These are phyloP conservation scores for Neofusicoccum ribis DNA, from an alignment of 2,329 filamentous ascomycete species.

Conservation along the genomic window DNA sequence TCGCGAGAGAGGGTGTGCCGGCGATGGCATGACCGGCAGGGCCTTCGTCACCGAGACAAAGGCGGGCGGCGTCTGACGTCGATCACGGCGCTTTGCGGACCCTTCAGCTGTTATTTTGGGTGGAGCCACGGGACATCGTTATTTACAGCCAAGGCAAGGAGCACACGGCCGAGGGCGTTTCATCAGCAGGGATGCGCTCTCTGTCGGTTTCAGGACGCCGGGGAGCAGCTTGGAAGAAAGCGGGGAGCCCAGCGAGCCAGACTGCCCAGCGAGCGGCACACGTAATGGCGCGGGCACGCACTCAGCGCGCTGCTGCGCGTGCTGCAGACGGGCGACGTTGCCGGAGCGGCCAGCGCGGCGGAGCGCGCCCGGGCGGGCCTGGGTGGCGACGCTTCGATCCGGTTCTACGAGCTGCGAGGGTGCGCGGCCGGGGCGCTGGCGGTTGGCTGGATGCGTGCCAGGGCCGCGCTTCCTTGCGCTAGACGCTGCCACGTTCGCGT, in stretches of 20 bases:
- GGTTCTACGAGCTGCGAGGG: background rate
- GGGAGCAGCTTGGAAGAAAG: constrained; percentile 3
- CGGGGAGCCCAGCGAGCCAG: background rate
- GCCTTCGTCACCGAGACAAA: constrained; percentile 12
- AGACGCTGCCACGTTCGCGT: constrained; percentile 13
- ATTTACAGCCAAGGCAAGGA: constrained; percentile 15
- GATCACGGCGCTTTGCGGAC: constrained; percentile 10
- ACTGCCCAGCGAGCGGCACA: background rate
- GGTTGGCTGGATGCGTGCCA: constrained; percentile 8
- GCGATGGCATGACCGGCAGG: constrained; percentile 14
- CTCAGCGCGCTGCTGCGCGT: background rate
- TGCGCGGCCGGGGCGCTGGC: background rate
- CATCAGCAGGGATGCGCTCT: constrained; percentile 6
- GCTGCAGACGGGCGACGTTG: background rate
- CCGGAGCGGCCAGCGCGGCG: background rate
- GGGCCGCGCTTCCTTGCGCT: constrained; percentile 10
- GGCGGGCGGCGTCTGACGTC: constrained; percentile 15
- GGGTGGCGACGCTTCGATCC: constrained; percentile 3
- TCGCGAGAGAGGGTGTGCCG: constrained; percentile 8
- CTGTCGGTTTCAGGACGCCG: constrained; percentile 10
- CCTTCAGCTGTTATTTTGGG: constrained; percentile 13
- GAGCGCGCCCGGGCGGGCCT: background rate
- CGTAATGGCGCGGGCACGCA: background rate
- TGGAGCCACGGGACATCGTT: constrained; percentile 16
- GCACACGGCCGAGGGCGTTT: constrained; percentile 6